Conservation (phyloP, 1,139 yeast species). For the Blastobotrys buckinghamii region DNA sequence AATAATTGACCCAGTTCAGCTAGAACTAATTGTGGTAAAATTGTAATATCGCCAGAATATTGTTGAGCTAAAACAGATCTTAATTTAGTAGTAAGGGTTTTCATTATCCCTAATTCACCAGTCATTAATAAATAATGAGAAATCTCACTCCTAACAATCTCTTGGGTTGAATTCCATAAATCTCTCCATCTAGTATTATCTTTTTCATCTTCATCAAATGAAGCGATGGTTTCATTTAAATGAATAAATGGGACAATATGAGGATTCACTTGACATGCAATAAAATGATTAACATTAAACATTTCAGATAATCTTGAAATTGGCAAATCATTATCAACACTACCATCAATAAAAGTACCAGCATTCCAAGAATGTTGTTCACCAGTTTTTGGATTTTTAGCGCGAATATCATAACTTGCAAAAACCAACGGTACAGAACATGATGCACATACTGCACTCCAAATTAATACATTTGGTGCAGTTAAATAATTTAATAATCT, state of each 20-base stretch:
- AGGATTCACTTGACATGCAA: constrained; percentile 95
- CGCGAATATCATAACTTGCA: constrained; percentile 78
- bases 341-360: constrained; percentile 87
- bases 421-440: constrained; percentile 92
- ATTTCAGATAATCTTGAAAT: constrained; percentile 84
- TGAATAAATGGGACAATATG: constrained; percentile 85
- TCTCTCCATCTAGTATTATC: constrained; percentile 43
- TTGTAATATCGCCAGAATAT: constrained; percentile 91
- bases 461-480: constrained; percentile 86
- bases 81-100: constrained; percentile 64
- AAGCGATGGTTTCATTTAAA: constrained; percentile 19
- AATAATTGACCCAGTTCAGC: constrained; percentile 59
- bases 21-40: constrained; percentile 65
- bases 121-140: constrained; percentile 70
- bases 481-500: constrained; percentile 80
- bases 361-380: constrained; percentile 77
- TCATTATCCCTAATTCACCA: constrained; percentile 69
- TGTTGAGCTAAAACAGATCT: constrained; percentile 76
- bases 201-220: constrained; percentile 61
- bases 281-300: constrained; percentile 94
- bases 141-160: constrained; percentile 60
- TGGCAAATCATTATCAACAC: constrained; percentile 92
- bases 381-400: constrained; percentile 68
- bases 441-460: constrained; percentile 97
- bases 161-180: constrained; percentile 51